Base-by-base conservation (phyloP, 345 rosid genomes). In the Cardamine chenopodiifolia region DNA sequence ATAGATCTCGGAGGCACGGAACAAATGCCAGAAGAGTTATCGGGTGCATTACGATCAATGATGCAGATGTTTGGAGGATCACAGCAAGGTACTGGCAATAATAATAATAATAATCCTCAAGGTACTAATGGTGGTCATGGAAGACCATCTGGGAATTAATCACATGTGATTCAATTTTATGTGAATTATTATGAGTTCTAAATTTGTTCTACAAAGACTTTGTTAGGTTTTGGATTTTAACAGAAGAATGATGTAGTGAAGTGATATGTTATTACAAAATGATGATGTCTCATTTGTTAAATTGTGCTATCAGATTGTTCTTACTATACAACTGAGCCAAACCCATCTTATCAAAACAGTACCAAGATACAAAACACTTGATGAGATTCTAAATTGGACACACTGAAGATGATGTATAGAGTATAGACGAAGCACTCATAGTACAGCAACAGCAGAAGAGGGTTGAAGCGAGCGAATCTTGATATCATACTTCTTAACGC, bases 391-490 rank as follows among this genome's bases (percentile, higher is more conserved):
- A 25, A 55, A 7, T 48, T 5, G 22, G 25, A 40, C 8, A 44
- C 34, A 22, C 8, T 6, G 42, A 74, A 66, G 54, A 49, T 35
- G 67, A 40, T 28, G 15, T 28, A 49, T 58, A 74, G 13, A 65
- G 42, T 25, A 47, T 34, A 74, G 13, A 22, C 14, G 22, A 48
- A 8, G 9, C 47, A 47, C 37, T 75, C 74, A 75, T 66, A 67
- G 18, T 7, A 63, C 59, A 35, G 72, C 32, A 0, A 68, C 28
- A 18, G 28, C 28, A 29, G 74, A 75, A 44, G 75, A 76, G 3
- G 99, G 99, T 73, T 92, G 99, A 48, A 95, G 82, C 19, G 97
- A 82, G n/a, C 97, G 88, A 25, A 95, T 92, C 82, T 78, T 86
- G 64, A 95, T 71, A 71, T 95, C 88, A 50, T 86, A 95, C 78